These are phyloP conservation scores for Aspergillus campestris DNA, from an alignment of 495 filamentous ascomycete species.

Conservation along the genomic window DNA sequence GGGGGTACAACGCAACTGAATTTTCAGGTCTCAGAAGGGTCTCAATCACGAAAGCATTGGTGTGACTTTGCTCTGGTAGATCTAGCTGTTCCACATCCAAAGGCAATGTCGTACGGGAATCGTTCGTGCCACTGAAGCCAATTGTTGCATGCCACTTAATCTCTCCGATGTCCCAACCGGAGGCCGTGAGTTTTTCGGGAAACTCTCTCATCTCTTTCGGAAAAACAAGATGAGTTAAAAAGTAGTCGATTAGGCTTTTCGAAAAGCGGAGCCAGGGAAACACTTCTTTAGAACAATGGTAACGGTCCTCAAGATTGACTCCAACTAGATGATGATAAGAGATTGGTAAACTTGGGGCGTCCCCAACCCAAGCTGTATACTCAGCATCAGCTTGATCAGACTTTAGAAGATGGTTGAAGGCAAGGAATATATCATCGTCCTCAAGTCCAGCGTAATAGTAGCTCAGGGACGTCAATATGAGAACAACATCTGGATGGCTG, in stretches of 20 bases:
- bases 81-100: slow-evolving; percentile 48
- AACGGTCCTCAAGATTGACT: slow-evolving; percentile 51
- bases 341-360: slow-evolving; percentile 23
- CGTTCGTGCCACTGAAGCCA: slow-evolving; percentile 70
- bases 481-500: slow-evolving; percentile 63
- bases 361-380: slow-evolving; percentile 45
- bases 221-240: slow-evolving; percentile 54
- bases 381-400: slow-evolving; percentile 48
- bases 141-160: slow-evolving; percentile 42
- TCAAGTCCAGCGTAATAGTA: slow-evolving; percentile 62
- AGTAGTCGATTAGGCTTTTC: slow-evolving; percentile 54
- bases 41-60: slow-evolving; percentile 55
- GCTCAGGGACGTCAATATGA: slow-evolving; percentile 56
- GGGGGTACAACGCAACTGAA: slow-evolving; percentile 22
- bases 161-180: slow-evolving; percentile 59
- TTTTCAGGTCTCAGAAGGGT: slow-evolving; percentile 52
- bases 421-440: slow-evolving; percentile 40
- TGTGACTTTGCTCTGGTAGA: slow-evolving; percentile 46
- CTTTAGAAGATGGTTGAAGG: slow-evolving; percentile 41
- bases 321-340: slow-evolving; percentile 40
- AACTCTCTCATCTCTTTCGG: slow-evolving; percentile 58
- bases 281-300: slow-evolving; percentile 28
- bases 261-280: slow-evolving; percentile 46
- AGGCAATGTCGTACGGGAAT: slow-evolving; percentile 50
- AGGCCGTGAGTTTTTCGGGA: slow-evolving; percentile 55